phyloP scores from a whole-genome alignment of 495 filamentous ascomycete genomes.

The Daldinia grandis region DNA sequence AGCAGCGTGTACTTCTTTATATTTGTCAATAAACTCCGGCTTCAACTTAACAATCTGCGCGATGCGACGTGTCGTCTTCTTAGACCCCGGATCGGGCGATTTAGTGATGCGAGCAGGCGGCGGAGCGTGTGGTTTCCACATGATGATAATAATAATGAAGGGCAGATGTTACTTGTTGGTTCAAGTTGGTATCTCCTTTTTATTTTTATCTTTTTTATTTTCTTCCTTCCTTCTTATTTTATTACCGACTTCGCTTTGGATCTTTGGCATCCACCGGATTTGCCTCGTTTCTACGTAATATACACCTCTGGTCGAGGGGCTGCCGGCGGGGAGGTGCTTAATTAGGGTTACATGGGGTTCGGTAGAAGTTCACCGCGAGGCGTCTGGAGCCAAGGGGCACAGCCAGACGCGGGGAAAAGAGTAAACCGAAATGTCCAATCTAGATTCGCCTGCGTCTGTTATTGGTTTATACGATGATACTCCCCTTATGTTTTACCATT shows the following conservation, averaged over 20 bases:
- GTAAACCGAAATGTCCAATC: background rate
- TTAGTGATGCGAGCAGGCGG: slow-evolving; percentile 23
- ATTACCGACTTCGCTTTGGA: background rate
- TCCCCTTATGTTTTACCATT: background rate
- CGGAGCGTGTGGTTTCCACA: slow-evolving; percentile 36
- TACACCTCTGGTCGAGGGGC: background rate
- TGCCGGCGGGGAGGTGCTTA: background rate
- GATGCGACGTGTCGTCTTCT: slow-evolving; percentile 60
- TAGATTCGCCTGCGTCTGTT: background rate
- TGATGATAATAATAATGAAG: background rate
- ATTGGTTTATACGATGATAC: background rate
- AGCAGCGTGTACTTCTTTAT: slow-evolving; percentile 74
- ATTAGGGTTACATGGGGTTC: background rate
- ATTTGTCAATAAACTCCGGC: slow-evolving; percentile 66
- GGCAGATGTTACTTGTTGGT: background rate
- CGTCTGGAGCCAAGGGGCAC: background rate
- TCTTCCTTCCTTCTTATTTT: background rate
- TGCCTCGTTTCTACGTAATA: background rate
- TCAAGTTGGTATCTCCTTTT: background rate
- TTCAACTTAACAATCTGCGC: slow-evolving; percentile 77
- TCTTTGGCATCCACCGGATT: background rate
- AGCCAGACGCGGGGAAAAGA: background rate
- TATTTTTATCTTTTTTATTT: background rate
- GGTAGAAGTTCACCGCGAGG: background rate
- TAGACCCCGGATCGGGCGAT: slow-evolving; percentile 35